Evolutionary conservation across 148 eudicot genomes (phyloP), one percentile per base, ranked within the genome.

Genomic region (Rhododendron simsii): DNA sequence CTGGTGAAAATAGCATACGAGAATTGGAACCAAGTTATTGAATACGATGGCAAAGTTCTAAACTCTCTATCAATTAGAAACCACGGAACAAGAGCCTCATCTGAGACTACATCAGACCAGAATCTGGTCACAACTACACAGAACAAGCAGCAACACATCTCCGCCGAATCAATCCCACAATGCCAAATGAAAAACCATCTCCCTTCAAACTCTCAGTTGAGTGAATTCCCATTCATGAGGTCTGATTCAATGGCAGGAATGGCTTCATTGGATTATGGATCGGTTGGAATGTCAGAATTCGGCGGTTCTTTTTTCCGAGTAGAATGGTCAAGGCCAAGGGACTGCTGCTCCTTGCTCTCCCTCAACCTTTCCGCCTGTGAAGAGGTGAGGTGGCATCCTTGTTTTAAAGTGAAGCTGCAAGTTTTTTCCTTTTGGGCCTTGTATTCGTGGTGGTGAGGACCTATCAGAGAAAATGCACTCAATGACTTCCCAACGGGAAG

Each of bases 281-380:
- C 83, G 16, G 84, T n/a, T 33, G 69, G 50, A 80, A 28, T 85
- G 82, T 81, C 90, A 35, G 65, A 45, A 11, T 33, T 77, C 30
- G 39, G 65, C 12, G 75, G 75, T 45, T 59, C 85, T 76, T 83
- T 61, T 63, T 30, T 77, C 50, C 83, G 59, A 7, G 86, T 18
- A 21, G 87, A 84, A 75, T 87, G 86, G 87, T 88, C 87, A 15
- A 81, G 84, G 63, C 75, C 85, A 63, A 79, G 86, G 44, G 86
- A 85, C 41, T 9, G 89, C 47, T 61, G 89, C 90, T 76, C 89
- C 92, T 84, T 87, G 89, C 69, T 87, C 90, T 81, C 90, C 92
- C 84, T 90, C 92, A 23, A 90, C 85, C 73, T 89, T 90, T 50
- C 89, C 90, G 0, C 92, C 89, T 14, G 90, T 90, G 89, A 90